phyloP scores from a whole-genome alignment of 257 asterid genomes.

The Rauvolfia tetraphylla region DNA sequence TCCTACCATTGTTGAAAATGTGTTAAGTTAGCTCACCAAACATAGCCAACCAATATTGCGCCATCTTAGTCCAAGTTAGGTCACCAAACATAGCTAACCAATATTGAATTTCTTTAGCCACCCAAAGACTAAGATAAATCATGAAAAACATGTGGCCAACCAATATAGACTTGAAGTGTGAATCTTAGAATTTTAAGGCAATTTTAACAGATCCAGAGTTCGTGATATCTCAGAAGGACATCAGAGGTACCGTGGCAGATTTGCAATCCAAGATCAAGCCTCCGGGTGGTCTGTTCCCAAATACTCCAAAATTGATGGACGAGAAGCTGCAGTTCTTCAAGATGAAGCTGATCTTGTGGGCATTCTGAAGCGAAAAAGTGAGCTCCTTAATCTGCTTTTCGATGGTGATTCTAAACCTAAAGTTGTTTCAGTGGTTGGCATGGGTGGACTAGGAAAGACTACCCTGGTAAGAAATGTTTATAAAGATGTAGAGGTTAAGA shows the following conservation, averaged over 20 bases:
- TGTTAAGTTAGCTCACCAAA: too few species aligned
- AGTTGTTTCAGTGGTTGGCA: slow-evolving; percentile 31
- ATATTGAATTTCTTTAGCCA: too few species aligned
- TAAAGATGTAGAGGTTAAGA: slow-evolving; percentile 27
- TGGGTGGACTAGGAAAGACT: slow-evolving; percentile 42
- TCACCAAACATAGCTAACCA: too few species aligned
- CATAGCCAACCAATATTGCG: too few species aligned
- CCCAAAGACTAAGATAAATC: too few species aligned
- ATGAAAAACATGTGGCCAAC: too few species aligned
- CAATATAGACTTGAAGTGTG: too few species aligned
- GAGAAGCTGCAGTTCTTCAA: slow-evolving; percentile 30
- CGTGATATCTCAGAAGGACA: slow-evolving; percentile 16
- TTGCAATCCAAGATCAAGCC: neutral
- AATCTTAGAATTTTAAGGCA: too few species aligned
- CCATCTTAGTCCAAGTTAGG: too few species aligned
- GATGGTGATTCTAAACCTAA: slow-evolving; percentile 22
- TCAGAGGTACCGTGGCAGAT: slow-evolving; percentile 12
- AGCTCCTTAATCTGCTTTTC: slow-evolving; percentile 16
- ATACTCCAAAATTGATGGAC: neutral
- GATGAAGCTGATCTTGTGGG: slow-evolving; percentile 41
- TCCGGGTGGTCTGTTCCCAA: neutral
- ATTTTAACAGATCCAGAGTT: slow-evolving; percentile 15
- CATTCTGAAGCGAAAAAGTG: slow-evolving; percentile 25
- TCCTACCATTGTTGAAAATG: too few species aligned
- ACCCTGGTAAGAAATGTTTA: slow-evolving; percentile 33